These are phyloP conservation scores for Aspergillus viridinutans DNA, from an alignment of 2,329 filamentous ascomycete genomes.

Conservation along the genomic window DNA sequence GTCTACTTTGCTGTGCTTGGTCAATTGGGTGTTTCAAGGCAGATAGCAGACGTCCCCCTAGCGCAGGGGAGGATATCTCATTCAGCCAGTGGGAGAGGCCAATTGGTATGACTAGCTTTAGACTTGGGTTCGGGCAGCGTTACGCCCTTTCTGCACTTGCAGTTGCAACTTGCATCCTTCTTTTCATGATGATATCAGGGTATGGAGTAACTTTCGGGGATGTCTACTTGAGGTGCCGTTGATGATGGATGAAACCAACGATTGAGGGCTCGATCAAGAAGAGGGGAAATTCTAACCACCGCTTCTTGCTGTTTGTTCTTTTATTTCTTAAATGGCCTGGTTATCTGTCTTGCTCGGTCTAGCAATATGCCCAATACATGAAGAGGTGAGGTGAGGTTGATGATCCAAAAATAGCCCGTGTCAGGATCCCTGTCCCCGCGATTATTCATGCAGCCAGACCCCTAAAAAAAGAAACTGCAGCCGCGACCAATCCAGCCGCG, in stretches of 20 bases:
- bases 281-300: neutral
- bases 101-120: neutral
- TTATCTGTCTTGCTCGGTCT: no score
- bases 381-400: conserved; percentile 3
- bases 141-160: neutral
- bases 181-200: neutral
- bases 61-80: no score
- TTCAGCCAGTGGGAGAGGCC: no score
- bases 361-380: neutral
- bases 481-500: no score
- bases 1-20: no score
- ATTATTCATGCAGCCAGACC: neutral
- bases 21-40: no score
- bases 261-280: neutral
- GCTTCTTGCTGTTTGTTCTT: no score
- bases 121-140: neutral
- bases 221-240: neutral
- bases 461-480: neutral
- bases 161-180: neutral
- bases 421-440: neutral
- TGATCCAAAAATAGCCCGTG: conserved; percentile 3
- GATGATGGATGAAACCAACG: neutral
- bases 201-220: neutral
- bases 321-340: neutral
- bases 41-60: no score